A percentile compares a stretch with the other conserved stretches of the same genome.
Evolutionary conservation across 345 rosid species (phyloP).

Genomic region (Lumnitzera racemosa): DNA sequence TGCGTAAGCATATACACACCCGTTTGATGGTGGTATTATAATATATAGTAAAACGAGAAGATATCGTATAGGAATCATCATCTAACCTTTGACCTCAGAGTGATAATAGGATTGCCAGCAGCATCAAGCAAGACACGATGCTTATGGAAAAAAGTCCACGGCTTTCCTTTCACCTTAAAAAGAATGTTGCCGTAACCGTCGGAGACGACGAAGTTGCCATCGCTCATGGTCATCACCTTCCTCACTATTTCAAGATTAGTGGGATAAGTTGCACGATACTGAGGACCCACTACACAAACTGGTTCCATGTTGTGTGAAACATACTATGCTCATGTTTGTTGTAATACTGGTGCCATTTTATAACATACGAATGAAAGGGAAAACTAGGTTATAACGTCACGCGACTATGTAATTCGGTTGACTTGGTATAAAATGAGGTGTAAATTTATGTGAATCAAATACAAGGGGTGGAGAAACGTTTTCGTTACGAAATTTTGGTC

Average conservation of each 20-base stretch:
- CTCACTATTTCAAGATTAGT: constrained; percentile 21
- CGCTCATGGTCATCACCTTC: constrained; percentile 7
- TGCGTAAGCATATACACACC: background rate
- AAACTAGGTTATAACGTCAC: too few relatives aligned
- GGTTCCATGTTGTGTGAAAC: background rate
- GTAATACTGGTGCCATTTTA: too few relatives aligned
- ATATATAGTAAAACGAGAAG: background rate
- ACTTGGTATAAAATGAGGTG: too few relatives aligned
- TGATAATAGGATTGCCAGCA: constrained; percentile 12
- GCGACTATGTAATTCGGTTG: too few relatives aligned
- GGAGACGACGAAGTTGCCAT: constrained; percentile 12
- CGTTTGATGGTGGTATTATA: too few relatives aligned
- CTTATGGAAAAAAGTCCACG: constrained; percentile 8
- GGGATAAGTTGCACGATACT: constrained; percentile 14
- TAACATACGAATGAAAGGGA: too few relatives aligned
- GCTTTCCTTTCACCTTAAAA: constrained; percentile 17
- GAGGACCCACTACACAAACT: constrained; percentile 8
- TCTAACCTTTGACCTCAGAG: constrained; percentile 9
- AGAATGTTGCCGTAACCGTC: constrained; percentile 17
- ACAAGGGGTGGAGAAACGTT: too few relatives aligned
- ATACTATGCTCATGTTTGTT: too few relatives aligned
- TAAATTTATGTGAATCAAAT: too few relatives aligned
- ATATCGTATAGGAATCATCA: background rate
- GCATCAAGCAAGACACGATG: constrained; percentile 13
- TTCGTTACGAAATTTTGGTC: too few relatives aligned